Percentiles rank a stretch among this genome's conserved stretches.
phyloP scores from a whole-genome alignment of 1,284 basidiomycete species.

The Trichosporon coremiiforme region DNA sequence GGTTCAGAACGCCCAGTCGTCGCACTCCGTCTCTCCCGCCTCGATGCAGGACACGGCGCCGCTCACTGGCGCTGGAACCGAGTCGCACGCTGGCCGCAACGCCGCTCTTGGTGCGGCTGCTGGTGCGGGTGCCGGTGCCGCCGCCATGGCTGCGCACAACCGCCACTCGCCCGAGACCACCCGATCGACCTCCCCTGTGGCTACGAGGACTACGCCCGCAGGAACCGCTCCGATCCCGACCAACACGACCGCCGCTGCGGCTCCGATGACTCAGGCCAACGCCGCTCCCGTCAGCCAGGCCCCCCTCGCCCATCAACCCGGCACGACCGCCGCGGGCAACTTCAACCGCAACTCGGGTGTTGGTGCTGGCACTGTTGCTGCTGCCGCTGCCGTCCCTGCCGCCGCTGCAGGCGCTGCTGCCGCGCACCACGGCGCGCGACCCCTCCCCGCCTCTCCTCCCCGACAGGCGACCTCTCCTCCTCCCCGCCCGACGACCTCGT shows the following conservation, averaged over 20 bases:
- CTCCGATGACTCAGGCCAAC: background rate
- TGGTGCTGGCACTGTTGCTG: background rate
- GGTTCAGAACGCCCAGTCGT: background rate
- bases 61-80: background rate
- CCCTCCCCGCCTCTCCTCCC: background rate
- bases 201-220: too few relatives aligned
- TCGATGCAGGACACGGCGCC: background rate
- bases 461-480: constrained; percentile 14
- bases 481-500: background rate
- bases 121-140: constrained; percentile 14
- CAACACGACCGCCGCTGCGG: constrained; percentile 2
- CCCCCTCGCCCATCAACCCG: background rate
- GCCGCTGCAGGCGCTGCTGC: constrained; percentile 20
- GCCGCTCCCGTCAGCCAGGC: background rate
- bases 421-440: constrained; percentile 14
- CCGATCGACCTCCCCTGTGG: background rate
- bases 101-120: constrained; percentile 9
- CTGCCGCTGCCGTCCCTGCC: constrained; percentile 19
- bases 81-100: constrained; percentile 12
- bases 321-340: background rate
- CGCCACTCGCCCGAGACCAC: background rate
- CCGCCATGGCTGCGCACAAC: constrained; percentile 15
- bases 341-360: background rate
- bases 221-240: constrained; percentile 2
- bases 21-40: background rate